Evolutionary conservation across 192 early-diverging fungal species (phyloP).

Genomic region (Umbelopsis isabellina): DNA sequence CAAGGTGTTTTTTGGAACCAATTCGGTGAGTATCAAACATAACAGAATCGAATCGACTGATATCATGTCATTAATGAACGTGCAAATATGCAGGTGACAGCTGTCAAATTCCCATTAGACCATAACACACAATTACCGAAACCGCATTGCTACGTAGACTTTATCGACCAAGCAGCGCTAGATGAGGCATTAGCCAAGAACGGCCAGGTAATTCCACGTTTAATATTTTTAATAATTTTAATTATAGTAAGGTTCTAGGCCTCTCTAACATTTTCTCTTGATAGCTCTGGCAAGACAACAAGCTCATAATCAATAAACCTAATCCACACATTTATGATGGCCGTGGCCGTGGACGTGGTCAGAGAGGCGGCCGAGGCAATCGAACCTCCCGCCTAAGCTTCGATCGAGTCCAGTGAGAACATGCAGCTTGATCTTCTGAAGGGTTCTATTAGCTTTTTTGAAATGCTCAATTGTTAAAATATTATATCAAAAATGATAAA

Average conservation of each 20-base stretch:
- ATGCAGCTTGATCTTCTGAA: too few relatives aligned
- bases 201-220: conserved; percentile 24
- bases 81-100: conserved; percentile 23
- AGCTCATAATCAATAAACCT: conserved; percentile 39
- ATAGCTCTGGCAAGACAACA: conserved; percentile 29
- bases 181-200: conserved; percentile 35
- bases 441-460: too few relatives aligned
- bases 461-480: too few relatives aligned
- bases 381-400: conserved; percentile 14
- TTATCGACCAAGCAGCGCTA: conserved; percentile 27
- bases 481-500: background rate
- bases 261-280: background rate
- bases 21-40: conserved; percentile 29
- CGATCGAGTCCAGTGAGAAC: background rate
- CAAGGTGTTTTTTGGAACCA: conserved; percentile 37
- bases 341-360: conserved; percentile 25
- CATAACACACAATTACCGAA: conserved; percentile 33
- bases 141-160: conserved; percentile 45
- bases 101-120: conserved; percentile 39
- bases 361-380: conserved; percentile 26
- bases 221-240: background rate
- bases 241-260: background rate
- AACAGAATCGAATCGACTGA: background rate
- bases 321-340: conserved; percentile 24
- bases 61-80: too few relatives aligned